Evolutionary conservation across 768 basidiomycete genomes (phyloP), one percentile per base, ranked within the genome.

Genomic region (Boletus patriciae): DNA sequence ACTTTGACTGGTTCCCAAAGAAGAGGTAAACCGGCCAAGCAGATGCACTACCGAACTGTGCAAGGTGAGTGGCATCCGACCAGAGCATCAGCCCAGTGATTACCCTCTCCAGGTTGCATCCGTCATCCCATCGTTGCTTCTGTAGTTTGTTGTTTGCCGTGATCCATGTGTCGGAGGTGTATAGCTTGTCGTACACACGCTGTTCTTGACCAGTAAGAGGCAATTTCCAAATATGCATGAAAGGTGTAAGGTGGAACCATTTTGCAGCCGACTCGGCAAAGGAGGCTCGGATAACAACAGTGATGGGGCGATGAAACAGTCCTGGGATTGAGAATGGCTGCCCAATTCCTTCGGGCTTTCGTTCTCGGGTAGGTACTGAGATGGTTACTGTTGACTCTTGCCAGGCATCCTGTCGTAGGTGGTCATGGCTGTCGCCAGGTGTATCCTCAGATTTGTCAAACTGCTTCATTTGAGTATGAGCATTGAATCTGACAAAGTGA

Each of bases 321-420:
- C 71, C 74, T n/a, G 71, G 65, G 1, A 76, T 55, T 0, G 29
- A 19, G 50, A 73, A 72, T 10, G 25, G 25, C 25, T 60, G n/a
- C 1, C 67, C 59, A 7, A 63, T 63, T 3, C 66, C 55, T 12
- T 15, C 23, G 0, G 45, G 21, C 23, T 61, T 51, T 2, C 10
- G 41, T 25, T 57, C 51, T 9, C 67, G 62, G 3, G 72, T 74
- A 0, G 75, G 76, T 6, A 77, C 63, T 0, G 54, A 44, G 37
- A 76, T 72, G 1, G 58, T 12, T 2, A 74, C 53, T 0, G 52
- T 13, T 2, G 63, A 43, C 16, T 66, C 61, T n/a, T 48, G 54
- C 58, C 63, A 64, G 3, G 34, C 21, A 12, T 59, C 55, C 6
- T 48, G 25, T 27, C 25, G 25, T 27, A 27, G 25, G 25, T 6